Conservation (phyloP, 805 yeast genomes). For the Candida hungchunana region DNA sequence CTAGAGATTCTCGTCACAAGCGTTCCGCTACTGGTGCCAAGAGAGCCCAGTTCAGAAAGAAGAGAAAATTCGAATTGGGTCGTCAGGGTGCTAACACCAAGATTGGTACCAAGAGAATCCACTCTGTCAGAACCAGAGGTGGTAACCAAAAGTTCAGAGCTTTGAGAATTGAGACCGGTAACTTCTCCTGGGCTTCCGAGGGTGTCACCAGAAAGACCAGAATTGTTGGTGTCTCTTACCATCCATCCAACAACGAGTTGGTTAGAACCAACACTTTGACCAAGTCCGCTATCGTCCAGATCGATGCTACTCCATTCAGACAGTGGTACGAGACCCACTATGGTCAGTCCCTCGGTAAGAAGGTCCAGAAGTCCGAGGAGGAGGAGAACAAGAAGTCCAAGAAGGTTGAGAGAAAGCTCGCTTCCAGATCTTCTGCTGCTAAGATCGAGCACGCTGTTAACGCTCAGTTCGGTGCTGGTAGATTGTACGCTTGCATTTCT, state of each 20-base stretch:
- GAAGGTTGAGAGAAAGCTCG: constrained; percentile 86
- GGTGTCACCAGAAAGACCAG: constrained; percentile 99
- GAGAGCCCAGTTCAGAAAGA: constrained; percentile 99
- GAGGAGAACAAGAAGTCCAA: constrained; percentile 65
- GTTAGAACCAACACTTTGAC: constrained; percentile 99
- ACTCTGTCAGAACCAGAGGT: constrained; percentile 99
- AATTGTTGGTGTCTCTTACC: constrained; percentile 96
- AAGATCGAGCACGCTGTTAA: constrained; percentile 88
- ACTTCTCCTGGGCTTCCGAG: constrained; percentile 99
- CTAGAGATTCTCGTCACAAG: constrained; percentile 99
- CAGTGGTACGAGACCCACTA: constrained; percentile 99
- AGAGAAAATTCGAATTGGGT: constrained; percentile 99
- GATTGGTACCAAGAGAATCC: constrained; percentile 98
- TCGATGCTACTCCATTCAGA: constrained; percentile 99
- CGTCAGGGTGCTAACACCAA: constrained; percentile 99
- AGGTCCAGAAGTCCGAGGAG: constrained; percentile 50
- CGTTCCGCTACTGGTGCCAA: constrained; percentile 99
- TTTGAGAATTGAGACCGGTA: constrained; percentile 97
- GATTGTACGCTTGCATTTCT: constrained; percentile 96
- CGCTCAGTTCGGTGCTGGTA: constrained; percentile 97
- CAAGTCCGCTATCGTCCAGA: constrained; percentile 97
- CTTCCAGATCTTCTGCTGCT: constrained; percentile 83
- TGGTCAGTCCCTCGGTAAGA: constrained; percentile 92
- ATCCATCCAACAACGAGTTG: constrained; percentile 99
- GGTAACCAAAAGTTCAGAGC: constrained; percentile 99